phyloP scores from a whole-genome alignment of 441 rosid species.

The Mallotus japonicus region DNA sequence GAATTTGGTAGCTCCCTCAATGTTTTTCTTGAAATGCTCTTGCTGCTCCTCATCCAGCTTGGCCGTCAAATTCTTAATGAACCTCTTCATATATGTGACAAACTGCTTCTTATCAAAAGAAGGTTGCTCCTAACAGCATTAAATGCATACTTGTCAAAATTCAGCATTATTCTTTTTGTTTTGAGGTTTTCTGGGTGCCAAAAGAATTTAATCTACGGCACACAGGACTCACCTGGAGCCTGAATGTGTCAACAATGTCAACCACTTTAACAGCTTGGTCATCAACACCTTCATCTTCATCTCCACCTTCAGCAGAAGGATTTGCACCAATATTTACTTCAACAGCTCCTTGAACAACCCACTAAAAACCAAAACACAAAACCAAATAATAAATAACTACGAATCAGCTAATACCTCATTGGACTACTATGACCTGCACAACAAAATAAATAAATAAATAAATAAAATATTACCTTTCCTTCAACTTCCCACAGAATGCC shows the following conservation, averaged over 20 bases:
- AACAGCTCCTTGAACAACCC: constrained; percentile 78
- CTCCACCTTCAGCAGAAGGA: constrained; percentile 91
- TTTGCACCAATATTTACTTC: constrained; percentile 92
- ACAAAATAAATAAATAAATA: too few relatives aligned
- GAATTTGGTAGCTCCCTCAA: constrained; percentile 90
- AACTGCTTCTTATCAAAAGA: constrained; percentile 84
- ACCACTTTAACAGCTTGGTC: constrained; percentile 78
- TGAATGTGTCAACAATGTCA: constrained; percentile 92
- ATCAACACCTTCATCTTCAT: constrained; percentile 88
- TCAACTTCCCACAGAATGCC: constrained; percentile 89
- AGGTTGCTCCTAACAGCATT: constrained; percentile 78
- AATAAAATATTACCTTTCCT: constrained; percentile 68
- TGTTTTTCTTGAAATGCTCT: constrained; percentile 64
- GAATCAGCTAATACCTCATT: background rate
- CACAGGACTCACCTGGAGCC: constrained; percentile 75
- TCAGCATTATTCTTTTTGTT: background rate
- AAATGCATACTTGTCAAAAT: background rate
- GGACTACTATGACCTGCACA: background rate
- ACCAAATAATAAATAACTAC: background rate
- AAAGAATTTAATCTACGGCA: too few relatives aligned
- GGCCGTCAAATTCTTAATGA: constrained; percentile 67
- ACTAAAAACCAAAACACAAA: constrained; percentile 40
- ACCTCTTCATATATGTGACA: constrained; percentile 61
- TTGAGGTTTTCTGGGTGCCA: too few relatives aligned
- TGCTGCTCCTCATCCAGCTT: constrained; percentile 60